Conservation (phyloP, 2,329 filamentous ascomycete genomes). For the Calonectria pseudoturangicola region DNA sequence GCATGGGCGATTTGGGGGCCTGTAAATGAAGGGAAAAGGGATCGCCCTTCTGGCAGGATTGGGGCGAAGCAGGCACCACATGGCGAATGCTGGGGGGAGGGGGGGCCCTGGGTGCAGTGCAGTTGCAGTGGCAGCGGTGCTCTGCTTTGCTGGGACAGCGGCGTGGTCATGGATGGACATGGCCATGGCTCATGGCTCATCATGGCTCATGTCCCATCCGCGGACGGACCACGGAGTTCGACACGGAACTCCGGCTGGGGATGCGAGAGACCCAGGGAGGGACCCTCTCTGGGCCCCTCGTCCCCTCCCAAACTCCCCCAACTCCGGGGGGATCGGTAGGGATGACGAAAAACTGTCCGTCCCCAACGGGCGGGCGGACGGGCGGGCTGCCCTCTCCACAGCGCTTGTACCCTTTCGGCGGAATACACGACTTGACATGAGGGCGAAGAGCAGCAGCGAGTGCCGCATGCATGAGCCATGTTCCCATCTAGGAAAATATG, state of each 20-base stretch:
- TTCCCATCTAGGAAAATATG: conserved; percentile 11
- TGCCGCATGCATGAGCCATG: background rate
- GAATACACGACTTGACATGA: conserved; percentile 17
- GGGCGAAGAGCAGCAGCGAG: background rate
- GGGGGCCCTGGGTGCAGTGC: background rate
- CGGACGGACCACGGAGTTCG: conserved; percentile 16
- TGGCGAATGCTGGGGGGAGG: background rate
- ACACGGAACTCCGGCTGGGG: conserved; percentile 17
- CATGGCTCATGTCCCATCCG: background rate
- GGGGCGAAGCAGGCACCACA: conserved; percentile 24
- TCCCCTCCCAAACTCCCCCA: background rate
- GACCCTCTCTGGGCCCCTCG: background rate
- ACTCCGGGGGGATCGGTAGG: conserved; percentile 20
- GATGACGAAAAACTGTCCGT: conserved; percentile 7
- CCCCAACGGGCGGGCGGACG: conserved; percentile 1
- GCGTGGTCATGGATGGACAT: too few relatives aligned
- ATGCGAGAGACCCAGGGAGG: background rate
- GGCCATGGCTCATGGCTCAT: background rate
- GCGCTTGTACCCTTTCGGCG: background rate
- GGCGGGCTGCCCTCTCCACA: background rate
- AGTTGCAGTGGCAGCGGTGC: background rate
- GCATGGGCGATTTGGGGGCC: conserved; percentile 20
- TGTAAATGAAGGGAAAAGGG: conserved; percentile 34
- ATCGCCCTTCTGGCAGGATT: conserved; percentile 18
- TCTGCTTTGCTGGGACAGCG: too few relatives aligned